These are phyloP conservation scores for Penicillium mononematosum DNA, from an alignment of 495 filamentous ascomycete genomes.

Conservation along the genomic window DNA sequence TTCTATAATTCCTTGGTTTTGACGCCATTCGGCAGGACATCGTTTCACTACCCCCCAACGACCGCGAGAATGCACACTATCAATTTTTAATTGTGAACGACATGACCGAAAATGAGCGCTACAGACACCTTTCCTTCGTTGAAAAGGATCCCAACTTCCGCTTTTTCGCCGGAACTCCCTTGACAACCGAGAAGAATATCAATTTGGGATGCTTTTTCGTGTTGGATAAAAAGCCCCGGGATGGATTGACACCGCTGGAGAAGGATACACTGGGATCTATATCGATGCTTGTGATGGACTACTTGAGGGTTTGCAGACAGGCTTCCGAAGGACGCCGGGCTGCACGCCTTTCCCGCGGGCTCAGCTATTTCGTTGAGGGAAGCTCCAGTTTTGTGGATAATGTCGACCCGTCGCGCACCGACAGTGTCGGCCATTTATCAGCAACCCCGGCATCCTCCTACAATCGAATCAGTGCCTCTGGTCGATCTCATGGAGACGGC, in stretches of 20 bases:
- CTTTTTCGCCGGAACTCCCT: conserved; percentile 51
- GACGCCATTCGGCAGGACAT: conserved; percentile 22
- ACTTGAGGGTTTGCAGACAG: conserved; percentile 58
- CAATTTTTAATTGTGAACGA: conserved; percentile 43
- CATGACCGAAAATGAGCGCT: conserved; percentile 41
- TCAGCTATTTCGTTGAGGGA: conserved; percentile 64
- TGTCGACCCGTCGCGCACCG: conserved; percentile 26
- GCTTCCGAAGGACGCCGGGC: conserved; percentile 57
- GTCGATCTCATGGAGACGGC: conserved; percentile 32
- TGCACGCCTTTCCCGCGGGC: conserved; percentile 57
- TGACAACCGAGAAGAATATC: conserved; percentile 65
- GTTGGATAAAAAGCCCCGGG: conserved; percentile 51
- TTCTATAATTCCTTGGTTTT: neutral
- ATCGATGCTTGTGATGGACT: conserved; percentile 58
- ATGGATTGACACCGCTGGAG: conserved; percentile 35
- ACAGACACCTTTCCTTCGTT: conserved; percentile 43
- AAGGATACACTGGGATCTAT: conserved; percentile 47
- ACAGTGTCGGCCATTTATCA: conserved; percentile 24
- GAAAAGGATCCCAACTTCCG: conserved; percentile 40
- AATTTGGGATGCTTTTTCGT: conserved; percentile 72
- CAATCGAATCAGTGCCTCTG: conserved; percentile 28
- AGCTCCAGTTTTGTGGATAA: conserved; percentile 46
- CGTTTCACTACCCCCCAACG: conserved; percentile 39
- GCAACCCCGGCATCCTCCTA: conserved; percentile 29
- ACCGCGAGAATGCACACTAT: conserved; percentile 25